Evolutionary conservation across 164 flowering plant genomes (phyloP).

Genomic region (Liriodendron chinense): DNA sequence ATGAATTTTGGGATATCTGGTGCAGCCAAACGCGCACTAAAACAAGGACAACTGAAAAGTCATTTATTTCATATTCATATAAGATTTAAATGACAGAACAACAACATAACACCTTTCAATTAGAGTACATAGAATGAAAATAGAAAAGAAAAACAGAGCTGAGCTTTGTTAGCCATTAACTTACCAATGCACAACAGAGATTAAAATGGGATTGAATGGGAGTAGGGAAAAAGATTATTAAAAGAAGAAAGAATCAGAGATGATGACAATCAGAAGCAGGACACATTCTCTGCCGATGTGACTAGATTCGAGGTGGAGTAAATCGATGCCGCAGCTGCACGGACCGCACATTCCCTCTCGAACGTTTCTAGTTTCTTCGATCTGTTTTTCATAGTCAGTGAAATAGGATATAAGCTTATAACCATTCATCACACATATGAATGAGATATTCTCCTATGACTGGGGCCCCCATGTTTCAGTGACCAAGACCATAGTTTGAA

Average conservation of each 20-base stretch:
- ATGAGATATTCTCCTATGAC: no score
- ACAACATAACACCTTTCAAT: background rate
- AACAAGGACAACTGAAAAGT: background rate
- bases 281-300: slow-evolving; percentile 40
- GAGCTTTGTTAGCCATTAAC: background rate
- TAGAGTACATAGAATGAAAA: background rate
- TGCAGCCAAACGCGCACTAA: no score
- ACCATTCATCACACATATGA: no score
- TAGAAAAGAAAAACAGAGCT: no score
- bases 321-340: slow-evolving; percentile 88
- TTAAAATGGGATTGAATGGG: background rate
- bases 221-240: background rate
- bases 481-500: no score
- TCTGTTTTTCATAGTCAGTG: slow-evolving; percentile 25
- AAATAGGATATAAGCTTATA: background rate
- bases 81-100: background rate
- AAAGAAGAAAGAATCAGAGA: background rate
- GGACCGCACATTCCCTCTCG: slow-evolving; percentile 58
- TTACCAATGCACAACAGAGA: slow-evolving; percentile 4
- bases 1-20: no score
- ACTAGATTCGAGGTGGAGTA: slow-evolving; percentile 73
- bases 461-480: no score
- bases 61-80: background rate
- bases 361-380: slow-evolving; percentile 26
- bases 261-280: slow-evolving; percentile 34